Base-by-base conservation (phyloP, 2,329 filamentous ascomycete genomes). In the Pyricularia grisea region DNA sequence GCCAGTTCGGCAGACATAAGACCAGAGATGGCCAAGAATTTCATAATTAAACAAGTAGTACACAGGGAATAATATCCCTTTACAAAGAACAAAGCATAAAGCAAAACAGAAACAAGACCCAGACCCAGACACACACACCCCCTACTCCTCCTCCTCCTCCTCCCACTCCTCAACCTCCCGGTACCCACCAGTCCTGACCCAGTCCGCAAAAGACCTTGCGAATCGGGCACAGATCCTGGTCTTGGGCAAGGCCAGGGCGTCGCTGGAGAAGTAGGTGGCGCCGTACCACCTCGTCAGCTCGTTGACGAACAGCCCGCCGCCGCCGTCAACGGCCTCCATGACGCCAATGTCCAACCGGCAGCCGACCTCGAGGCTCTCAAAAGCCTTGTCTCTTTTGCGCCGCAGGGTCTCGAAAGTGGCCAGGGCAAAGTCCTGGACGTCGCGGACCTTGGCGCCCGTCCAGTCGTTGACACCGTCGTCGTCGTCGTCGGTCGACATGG, bases 81-180 rank as follows among this genome's bases (percentile, higher is more conserved):
- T 36, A 50, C 42, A 50, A 50, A n/a, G 1, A 1, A 20, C 2
- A 1, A 6, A 50, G n/a, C 77, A n/a, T 79, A 78, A 72, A 71
- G 2, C 17, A 42, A 17, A 42, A 20, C 17, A 17, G n/a, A n/a
- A 20, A 9, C 42, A 50, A n/a, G 7, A 17, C 17, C 42, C 3
- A 50, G 17, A 17, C 20, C 20, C 42, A 20, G 17, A 17, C 42
- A 1, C 5, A 77, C 14, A 7, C 60, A 63, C 1, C 1, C 28
- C 60, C n/a, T n/a, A n/a, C 3, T n/a, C 64, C 20, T 27, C 17
- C 10, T 36, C 2, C 20, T 14, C 20, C 64, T 31, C 23, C 6
- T 14, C 14, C 64, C 64, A 31, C 64, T 66, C 64, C 2, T 7
- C 31, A n/a, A 27, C 30, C 4, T 36, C 64, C 31, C 1, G 23